Percentiles rank a stretch among this genome's conserved stretches.
phyloP scores from a whole-genome alignment of 768 basidiomycete genomes.

The Baorangia bicolor region DNA sequence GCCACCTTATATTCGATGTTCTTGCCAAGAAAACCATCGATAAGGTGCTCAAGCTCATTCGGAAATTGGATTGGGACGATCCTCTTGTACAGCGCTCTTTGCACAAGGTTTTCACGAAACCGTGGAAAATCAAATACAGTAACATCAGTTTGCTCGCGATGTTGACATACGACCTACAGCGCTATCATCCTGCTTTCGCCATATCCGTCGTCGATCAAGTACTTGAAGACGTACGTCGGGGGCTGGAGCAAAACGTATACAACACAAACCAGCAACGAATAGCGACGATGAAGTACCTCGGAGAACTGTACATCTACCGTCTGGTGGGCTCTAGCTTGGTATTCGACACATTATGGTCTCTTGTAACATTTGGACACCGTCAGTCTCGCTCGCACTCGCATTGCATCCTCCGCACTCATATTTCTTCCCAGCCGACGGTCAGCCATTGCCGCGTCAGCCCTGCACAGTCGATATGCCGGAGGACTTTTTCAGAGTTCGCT shows the following conservation, averaged over 20 bases:
- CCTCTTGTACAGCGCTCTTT: conserved; percentile 55
- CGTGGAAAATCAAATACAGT: conserved; percentile 95
- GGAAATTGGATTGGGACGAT: conserved; percentile 97
- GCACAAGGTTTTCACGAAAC: conserved; percentile 92
- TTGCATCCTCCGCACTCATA: conserved; percentile 8
- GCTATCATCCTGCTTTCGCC: conserved; percentile 88
- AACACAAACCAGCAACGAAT: conserved; percentile 92
- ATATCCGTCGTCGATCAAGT: conserved; percentile 92
- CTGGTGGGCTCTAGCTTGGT: conserved; percentile 85
- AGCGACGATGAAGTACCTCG: conserved; percentile 91
- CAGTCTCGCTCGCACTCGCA: conserved; percentile 34
- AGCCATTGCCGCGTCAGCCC: conserved; percentile 75
- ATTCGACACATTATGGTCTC: conserved; percentile 91
- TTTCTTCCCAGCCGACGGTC: conserved; percentile 68
- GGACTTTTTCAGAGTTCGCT: conserved; percentile 92
- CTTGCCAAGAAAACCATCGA: conserved; percentile 92
- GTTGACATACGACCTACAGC: conserved; percentile 91
- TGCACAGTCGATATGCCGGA: conserved; percentile 87
- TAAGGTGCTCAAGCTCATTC: conserved; percentile 88
- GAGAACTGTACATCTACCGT: conserved; percentile 96
- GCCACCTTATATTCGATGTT: conserved; percentile 92
- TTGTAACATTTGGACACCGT: conserved; percentile 97
- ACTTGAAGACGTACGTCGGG: conserved; percentile 86
- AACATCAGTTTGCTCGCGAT: conserved; percentile 90
- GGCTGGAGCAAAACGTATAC: conserved; percentile 93